These are phyloP conservation scores for Fusarium papillatum DNA, from an alignment of 2,329 filamentous ascomycete species.

Conservation along the genomic window DNA sequence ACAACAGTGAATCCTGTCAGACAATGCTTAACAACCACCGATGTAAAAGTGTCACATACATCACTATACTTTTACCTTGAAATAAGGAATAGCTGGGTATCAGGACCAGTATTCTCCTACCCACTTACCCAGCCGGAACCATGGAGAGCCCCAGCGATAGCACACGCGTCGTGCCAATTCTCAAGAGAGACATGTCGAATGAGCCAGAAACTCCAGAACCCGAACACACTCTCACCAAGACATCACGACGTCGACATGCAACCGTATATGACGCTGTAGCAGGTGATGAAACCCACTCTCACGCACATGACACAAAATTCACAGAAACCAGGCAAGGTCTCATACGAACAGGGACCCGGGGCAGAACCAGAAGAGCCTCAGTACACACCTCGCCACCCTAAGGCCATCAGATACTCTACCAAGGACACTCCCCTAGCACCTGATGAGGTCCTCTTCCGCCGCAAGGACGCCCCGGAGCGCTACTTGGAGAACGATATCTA, in stretches of 20 bases:
- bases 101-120: background rate
- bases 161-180: constrained; percentile 13
- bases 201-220: constrained; percentile 15
- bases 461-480: constrained; percentile 73
- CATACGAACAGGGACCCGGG: constrained; percentile 36
- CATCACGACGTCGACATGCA: constrained; percentile 52
- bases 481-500: constrained; percentile 82
- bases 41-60: constrained; percentile 6
- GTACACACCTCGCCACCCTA: constrained; percentile 29
- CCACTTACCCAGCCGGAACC: background rate
- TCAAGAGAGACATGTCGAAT: constrained; percentile 21
- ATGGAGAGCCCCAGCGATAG: constrained; percentile 28
- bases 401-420: constrained; percentile 42
- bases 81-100: background rate
- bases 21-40: constrained; percentile 24
- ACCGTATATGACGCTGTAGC: constrained; percentile 82
- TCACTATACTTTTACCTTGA: constrained; percentile 22
- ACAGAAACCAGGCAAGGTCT: constrained; percentile 49
- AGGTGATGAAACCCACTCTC: constrained; percentile 57
- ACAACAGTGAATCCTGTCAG: constrained; percentile 5
- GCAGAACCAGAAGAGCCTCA: constrained; percentile 37
- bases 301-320: constrained; percentile 34
- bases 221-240: constrained; percentile 18
- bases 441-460: constrained; percentile 79
- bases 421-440: constrained; percentile 64